phyloP scores from a whole-genome alignment of 2,329 filamentous ascomycete genomes.

The Phyllosticta capitalensis region DNA sequence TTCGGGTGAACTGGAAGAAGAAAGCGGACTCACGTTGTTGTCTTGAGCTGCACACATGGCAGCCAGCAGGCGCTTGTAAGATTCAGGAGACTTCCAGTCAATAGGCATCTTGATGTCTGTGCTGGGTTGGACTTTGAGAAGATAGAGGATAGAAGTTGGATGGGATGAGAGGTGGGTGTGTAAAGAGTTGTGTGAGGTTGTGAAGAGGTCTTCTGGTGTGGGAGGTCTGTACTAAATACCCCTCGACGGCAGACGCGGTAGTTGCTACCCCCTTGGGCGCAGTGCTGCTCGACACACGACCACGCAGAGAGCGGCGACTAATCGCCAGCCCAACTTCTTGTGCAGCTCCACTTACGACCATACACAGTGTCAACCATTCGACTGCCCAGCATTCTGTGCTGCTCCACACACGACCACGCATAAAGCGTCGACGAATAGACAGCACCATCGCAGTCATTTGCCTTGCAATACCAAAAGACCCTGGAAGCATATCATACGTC shows the following conservation, averaged over 20 bases:
- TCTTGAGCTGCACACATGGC: conserved; percentile 27
- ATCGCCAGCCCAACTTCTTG: neutral
- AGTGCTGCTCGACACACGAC: neutral
- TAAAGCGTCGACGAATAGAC: neutral
- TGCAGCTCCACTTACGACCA: neutral
- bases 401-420: neutral
- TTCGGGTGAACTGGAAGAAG: neutral
- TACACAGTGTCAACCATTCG: neutral
- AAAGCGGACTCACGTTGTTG: conserved; percentile 21
- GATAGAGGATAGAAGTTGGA: neutral
- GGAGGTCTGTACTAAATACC: neutral
- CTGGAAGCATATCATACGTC: neutral
- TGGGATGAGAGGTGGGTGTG: neutral
- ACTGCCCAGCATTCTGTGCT: neutral
- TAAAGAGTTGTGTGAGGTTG: neutral
- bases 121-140: neutral
- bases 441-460: neutral
- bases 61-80: conserved; percentile 31
- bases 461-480: neutral
- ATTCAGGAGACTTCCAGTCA: conserved; percentile 28
- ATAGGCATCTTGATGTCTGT: conserved; percentile 20
- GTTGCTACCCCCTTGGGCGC: too few species aligned
- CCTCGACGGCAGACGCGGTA: neutral
- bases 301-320: neutral
- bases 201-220: neutral